Evolutionary conservation across 768 basidiomycete genomes (phyloP), one percentile per base, ranked within the genome.

Genomic region (Boletus huronensis): DNA sequence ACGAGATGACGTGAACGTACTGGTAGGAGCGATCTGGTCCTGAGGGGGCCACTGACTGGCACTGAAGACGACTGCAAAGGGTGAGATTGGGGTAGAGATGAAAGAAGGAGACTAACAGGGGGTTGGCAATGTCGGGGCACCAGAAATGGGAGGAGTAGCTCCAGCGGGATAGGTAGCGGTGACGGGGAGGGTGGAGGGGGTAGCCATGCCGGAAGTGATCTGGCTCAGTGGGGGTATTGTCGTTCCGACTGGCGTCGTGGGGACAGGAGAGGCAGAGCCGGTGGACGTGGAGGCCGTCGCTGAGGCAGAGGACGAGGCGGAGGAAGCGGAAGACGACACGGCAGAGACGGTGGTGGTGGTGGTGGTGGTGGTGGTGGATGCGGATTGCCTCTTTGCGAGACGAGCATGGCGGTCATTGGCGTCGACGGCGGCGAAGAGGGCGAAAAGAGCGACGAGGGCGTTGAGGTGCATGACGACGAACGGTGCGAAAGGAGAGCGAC

Each of bases 101-200:
- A 34, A 35, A 10, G 10, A 25, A 11, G 28, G 0, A 2, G 11
- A 71, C 79, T 54, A 68, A 88, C 88, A 83, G n/a, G 77, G 67
- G 0, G 79, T 74, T 0, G 92, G 92, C 10, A 93, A 72, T 3
- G 71, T 55, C 2, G 88, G 87, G 1, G 82, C 92, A 54, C 87
- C 86, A 31, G 80, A 62, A 39, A 87, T 73, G 1, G 87, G 82
- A 3, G 85, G 79, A 0, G 76, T 75, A 28, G 84, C 80, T 2
- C 90, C 90, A 39, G 83, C 69, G 0, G 79, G 34, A 60, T 73
- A 87, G 0, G 84, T 83, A 3, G 80, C 67, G 4, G 82, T 74
- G 17, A 82, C 72, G 1, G 80, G 64, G 1, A 79, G 74, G 0
- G 81, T 76, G 3, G 79, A 57, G 6, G 76, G 75, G 6, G 79